Conservation (phyloP, 208 protist species). For the Tetramitus jugosus region DNA sequence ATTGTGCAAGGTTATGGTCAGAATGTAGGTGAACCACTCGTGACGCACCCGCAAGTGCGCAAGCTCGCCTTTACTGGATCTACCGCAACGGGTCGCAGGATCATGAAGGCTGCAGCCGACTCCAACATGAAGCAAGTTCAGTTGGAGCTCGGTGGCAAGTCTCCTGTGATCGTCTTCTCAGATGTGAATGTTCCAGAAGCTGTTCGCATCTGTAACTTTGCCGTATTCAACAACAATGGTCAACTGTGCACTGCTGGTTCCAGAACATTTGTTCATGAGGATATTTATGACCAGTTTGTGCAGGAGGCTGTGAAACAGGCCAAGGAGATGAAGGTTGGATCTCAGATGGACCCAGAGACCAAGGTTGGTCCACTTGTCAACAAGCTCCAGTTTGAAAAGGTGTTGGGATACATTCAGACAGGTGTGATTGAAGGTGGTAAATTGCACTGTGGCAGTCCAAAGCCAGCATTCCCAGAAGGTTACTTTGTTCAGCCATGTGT, state of each 20-base stretch:
- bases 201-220: constrained; percentile 46
- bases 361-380: neutral
- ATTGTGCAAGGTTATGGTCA: constrained; percentile 65
- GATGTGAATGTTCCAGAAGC: constrained; percentile 67
- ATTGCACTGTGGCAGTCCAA: constrained; percentile 48
- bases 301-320: constrained; percentile 20
- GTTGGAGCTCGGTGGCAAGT: constrained; percentile 29
- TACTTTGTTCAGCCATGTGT: constrained; percentile 72
- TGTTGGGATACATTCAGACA: constrained; percentile 59
- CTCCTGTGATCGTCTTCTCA: constrained; percentile 63
- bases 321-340: neutral
- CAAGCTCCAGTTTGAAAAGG: constrained; percentile 56
- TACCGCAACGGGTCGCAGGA: constrained; percentile 54
- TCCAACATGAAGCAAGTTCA: constrained; percentile 59
- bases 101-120: constrained; percentile 52
- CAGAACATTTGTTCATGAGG: constrained; percentile 69
- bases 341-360: neutral
- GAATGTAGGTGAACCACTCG: constrained; percentile 53
- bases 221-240: constrained; percentile 66
- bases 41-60: constrained; percentile 57
- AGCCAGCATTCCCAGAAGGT: constrained; percentile 43
- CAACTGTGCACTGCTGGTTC: constrained; percentile 69
- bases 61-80: constrained; percentile 80
- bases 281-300: constrained; percentile 66
- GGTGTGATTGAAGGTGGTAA: constrained; percentile 61